phyloP scores from a whole-genome alignment of 1,284 basidiomycete species.

The Wallemia mellicola region DNA sequence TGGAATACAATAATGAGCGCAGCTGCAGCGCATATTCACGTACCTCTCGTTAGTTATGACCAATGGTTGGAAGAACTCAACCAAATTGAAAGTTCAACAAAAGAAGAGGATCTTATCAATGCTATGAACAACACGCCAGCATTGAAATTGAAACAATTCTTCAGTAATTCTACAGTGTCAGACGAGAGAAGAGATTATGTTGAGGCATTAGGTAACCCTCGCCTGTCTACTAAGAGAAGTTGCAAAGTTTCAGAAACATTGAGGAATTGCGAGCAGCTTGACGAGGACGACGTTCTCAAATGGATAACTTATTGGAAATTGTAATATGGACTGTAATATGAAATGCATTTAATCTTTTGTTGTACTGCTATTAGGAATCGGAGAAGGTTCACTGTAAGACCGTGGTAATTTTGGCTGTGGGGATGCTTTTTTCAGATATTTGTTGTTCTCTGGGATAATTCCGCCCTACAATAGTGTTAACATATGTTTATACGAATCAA shows the following conservation, averaged over 20 bases:
- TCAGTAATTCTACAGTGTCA: neutral
- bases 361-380: neutral
- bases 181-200: neutral
- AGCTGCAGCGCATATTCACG: neutral
- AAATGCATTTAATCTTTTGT: neutral
- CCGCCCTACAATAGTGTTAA: neutral
- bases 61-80: neutral
- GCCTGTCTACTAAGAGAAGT: neutral
- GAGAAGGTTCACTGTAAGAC: neutral
- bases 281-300: neutral
- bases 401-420: neutral
- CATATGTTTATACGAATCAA: neutral
- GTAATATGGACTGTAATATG: neutral
- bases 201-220: neutral
- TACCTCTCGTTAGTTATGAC: neutral
- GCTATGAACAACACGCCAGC: neutral
- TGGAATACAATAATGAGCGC: neutral
- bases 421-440: neutral
- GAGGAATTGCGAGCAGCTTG: neutral
- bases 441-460: neutral
- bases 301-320: neutral
- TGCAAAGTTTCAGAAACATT: neutral
- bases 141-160: neutral
- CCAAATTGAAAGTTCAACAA: neutral
- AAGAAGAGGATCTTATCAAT: neutral